Conservation (phyloP, 768 basidiomycete genomes). For the Trametes gibbosa region DNA sequence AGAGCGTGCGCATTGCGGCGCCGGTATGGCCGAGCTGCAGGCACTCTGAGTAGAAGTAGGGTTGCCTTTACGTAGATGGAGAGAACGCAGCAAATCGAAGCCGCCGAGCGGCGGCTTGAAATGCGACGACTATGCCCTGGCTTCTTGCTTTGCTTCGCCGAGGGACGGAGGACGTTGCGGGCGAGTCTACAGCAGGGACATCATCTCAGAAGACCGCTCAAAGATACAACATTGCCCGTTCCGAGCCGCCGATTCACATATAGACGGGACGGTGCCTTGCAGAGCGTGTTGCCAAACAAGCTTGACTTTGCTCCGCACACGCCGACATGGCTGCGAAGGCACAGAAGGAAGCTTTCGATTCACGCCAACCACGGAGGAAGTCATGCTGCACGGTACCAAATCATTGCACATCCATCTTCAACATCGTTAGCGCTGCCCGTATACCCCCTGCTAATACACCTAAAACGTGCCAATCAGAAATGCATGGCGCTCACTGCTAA, state of each 20-base stretch:
- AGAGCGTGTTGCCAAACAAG: not conserved
- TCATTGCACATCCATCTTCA: no score
- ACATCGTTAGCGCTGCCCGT: not conserved
- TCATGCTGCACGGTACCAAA: not conserved
- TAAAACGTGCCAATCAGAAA: not conserved
- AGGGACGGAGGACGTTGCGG: no score
- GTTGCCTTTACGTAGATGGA: no score
- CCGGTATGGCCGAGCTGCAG: no score
- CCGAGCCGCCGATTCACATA: not conserved
- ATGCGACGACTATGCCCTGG: no score
- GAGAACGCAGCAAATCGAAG: no score
- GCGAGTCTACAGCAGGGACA: no score
- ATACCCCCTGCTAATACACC: not conserved
- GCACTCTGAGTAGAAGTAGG: no score
- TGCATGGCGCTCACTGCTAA: not conserved
- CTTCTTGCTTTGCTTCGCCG: no score
- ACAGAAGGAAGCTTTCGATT: not conserved
- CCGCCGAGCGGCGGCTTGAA: no score
- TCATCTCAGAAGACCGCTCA: no score
- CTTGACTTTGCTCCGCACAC: not conserved
- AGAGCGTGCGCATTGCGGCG: no score
- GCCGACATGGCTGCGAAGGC: not conserved
- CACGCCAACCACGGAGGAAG: not conserved
- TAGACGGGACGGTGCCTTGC: not conserved
- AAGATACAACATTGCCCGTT: not conserved